Evolutionary conservation across 2,329 filamentous ascomycete genomes (phyloP), one percentile per base, ranked within the genome.

Genomic region (Beauveria australis): DNA sequence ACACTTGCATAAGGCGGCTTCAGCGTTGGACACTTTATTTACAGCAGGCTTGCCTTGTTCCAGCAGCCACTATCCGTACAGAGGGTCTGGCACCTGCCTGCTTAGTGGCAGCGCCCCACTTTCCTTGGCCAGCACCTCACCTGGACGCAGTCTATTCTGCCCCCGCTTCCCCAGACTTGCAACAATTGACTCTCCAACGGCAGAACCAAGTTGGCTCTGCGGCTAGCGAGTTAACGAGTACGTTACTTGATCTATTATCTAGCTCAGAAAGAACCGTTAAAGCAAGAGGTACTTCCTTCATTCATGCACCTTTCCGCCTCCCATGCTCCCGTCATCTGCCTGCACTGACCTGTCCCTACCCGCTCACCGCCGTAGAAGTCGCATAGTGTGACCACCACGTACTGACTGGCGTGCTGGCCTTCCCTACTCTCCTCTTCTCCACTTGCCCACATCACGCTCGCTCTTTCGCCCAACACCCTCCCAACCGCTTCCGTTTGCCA

Each of bases 131-230:
- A 18, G 33, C 60, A 53, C 54, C 43, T 58, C 59, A 37, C 55
- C 55, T 55, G 60, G 55, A 59, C 51, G 55, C 33, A 26, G 33
- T 43, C 53, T 37, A n/a, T 46, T 24, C 44, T 37, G 30, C 40
- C 53, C 53, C 59, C 59, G 59, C 59, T 61, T 61, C 59, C 59
- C 59, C 59, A 46, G 59, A 56, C 52, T 61, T 41, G 47, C 47
- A 40, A 22, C 51, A 30, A 12, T 26, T 37, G 33, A 37, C 28
- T 40, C 30, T 18, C 12, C 14, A 30, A 24, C 14, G 53, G 53
- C 44, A 40, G 19, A 14, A n/a, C 22, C 19, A 37, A n/a, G 18
- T n/a, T 16, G 33, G 33, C 33, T 16, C 16, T 37, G 33, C 33
- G 33, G 33, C 33, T 37, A 37, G 33, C 14, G 33, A 37, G 33